phyloP scores from a whole-genome alignment of 257 asterid species.

The Lavandula angustifolia region DNA sequence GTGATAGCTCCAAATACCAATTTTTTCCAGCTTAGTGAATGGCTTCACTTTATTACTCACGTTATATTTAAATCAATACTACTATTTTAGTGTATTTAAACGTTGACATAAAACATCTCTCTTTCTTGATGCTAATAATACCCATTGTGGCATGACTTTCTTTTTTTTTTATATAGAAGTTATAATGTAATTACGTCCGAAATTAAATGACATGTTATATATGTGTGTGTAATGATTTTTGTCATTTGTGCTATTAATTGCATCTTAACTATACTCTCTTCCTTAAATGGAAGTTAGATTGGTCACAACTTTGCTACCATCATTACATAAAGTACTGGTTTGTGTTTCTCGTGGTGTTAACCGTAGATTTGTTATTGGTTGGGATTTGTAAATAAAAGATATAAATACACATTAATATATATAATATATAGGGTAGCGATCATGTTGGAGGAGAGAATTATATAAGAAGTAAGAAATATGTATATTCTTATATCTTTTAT shows the following conservation, averaged over 20 bases:
- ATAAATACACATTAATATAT: too few relatives aligned
- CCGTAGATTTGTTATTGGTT: neutral
- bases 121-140: slow-evolving; percentile 8
- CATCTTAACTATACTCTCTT: neutral
- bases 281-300: neutral
- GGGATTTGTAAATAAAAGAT: too few relatives aligned
- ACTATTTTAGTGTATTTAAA: neutral
- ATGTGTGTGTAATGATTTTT: neutral
- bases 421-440: too few relatives aligned
- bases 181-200: too few relatives aligned
- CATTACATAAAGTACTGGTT: neutral
- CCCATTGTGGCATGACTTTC: slow-evolving; percentile 1
- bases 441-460: too few relatives aligned
- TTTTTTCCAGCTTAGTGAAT: slow-evolving; percentile 31
- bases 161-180: too few relatives aligned
- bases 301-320: neutral
- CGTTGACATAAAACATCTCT: slow-evolving; percentile 12
- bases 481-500: too few relatives aligned
- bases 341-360: neutral
- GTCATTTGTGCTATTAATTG: neutral
- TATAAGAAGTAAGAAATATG: too few relatives aligned
- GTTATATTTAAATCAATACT: neutral
- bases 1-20: slow-evolving; percentile 50
- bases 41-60: slow-evolving; percentile 22
- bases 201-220: neutral